phyloP scores from a whole-genome alignment of 306 rosid species.

The Boehmeria nivea region DNA sequence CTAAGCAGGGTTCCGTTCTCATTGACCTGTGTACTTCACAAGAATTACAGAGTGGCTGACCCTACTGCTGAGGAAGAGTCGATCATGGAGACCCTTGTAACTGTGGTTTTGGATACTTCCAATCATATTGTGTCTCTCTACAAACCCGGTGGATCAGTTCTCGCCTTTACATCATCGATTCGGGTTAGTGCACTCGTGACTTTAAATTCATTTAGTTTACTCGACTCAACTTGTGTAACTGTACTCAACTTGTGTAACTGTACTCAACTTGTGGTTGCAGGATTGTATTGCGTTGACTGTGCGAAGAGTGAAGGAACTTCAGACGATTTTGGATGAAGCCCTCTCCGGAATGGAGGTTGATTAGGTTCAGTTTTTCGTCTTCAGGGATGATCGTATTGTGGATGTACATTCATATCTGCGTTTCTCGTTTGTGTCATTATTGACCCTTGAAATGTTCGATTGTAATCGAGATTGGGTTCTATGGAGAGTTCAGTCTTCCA shows the following conservation, averaged over 20 bases:
- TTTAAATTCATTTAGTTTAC: no score
- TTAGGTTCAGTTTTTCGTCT: no score
- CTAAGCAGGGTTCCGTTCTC: slow-evolving; percentile 63
- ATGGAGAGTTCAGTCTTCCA: no score
- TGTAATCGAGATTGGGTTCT: no score
- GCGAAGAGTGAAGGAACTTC: slow-evolving; percentile 72
- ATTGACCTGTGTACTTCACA: slow-evolving; percentile 74
- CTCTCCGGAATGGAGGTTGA: slow-evolving; percentile 57
- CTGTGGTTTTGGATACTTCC: slow-evolving; percentile 72
- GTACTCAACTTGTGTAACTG: no score
- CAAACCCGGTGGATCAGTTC: slow-evolving; percentile 83
- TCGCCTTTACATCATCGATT: slow-evolving; percentile 64
- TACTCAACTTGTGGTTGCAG: slow-evolving; percentile 71
- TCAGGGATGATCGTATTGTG: no score
- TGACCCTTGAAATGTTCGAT: no score
- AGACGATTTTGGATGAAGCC: slow-evolving; percentile 50
- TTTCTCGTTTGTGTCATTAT: no score
- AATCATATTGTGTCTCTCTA: slow-evolving; percentile 70
- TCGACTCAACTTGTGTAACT: no score
- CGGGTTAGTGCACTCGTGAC: slow-evolving; percentile 47
- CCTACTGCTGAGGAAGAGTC: slow-evolving; percentile 93
- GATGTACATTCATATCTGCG: not conserved
- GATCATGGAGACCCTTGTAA: slow-evolving; percentile 68
- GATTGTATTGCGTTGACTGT: slow-evolving; percentile 71
- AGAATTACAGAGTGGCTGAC: slow-evolving; percentile 73